These are phyloP conservation scores for Pyronema domesticum DNA, from an alignment of 495 filamentous ascomycete genomes.

Conservation along the genomic window DNA sequence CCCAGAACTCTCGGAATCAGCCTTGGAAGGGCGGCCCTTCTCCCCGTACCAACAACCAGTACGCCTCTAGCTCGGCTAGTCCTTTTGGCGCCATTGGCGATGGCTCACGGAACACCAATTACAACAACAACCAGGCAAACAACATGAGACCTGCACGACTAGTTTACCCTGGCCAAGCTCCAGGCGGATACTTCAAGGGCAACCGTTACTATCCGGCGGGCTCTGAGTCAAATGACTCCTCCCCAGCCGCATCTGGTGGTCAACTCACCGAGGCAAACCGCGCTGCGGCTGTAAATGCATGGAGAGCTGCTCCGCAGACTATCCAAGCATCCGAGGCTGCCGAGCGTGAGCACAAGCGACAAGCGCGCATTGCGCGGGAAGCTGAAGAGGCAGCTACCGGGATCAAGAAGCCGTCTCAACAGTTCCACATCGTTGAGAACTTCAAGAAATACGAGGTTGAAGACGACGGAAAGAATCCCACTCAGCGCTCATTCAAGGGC, in stretches of 20 bases:
- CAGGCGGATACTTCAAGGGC: background rate
- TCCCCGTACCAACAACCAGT: background rate
- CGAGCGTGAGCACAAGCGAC: conserved; percentile 14
- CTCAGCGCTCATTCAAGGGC: background rate
- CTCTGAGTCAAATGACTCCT: too few relatives aligned
- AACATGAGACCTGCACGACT: background rate
- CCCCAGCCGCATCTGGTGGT: too few relatives aligned
- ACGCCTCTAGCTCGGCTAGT: background rate
- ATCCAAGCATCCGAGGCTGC: conserved; percentile 16
- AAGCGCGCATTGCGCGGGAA: conserved; percentile 13
- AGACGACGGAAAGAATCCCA: conserved; percentile 5
- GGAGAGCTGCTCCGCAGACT: conserved; percentile 14
- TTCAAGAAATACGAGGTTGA: conserved; percentile 19
- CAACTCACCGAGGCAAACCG: conserved; percentile 13
- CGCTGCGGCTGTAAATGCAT: conserved; percentile 15
- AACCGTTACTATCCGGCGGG: too few relatives aligned
- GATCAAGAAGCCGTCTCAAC: conserved; percentile 7
- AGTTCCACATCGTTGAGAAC: conserved; percentile 18
- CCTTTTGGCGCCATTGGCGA: background rate
- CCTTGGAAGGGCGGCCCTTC: background rate
- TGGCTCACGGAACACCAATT: background rate
- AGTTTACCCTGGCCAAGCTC: background rate
- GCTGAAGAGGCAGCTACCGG: conserved; percentile 15
- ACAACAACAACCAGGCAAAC: too few relatives aligned
- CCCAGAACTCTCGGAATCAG: background rate